These are phyloP conservation scores for Globisporangium cystogenes DNA, from an alignment of 352 stramenopile species.

Conservation along the genomic window DNA sequence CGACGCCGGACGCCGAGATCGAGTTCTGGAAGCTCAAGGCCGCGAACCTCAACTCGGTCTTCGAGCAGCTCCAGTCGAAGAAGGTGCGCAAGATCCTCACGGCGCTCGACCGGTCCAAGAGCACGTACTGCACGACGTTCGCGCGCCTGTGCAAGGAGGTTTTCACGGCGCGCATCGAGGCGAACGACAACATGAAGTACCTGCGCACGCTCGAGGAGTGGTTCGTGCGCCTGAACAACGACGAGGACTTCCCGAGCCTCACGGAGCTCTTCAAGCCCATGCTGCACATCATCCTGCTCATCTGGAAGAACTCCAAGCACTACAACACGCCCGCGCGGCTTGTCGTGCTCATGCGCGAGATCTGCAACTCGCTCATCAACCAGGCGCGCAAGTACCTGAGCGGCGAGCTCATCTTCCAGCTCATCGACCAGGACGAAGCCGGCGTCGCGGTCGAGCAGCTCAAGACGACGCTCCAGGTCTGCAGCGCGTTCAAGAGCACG, in stretches of 20 bases:
- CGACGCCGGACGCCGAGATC: constrained; percentile 97
- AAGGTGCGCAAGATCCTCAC: constrained; percentile 94
- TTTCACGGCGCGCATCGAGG: constrained; percentile 94
- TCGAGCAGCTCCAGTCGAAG: constrained; percentile 92
- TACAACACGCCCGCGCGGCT: constrained; percentile 97
- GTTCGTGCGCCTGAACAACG: constrained; percentile 95
- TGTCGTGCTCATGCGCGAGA: constrained; percentile 97
- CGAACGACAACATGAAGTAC: constrained; percentile 99
- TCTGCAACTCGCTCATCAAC: constrained; percentile 97
- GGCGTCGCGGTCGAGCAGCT: constrained; percentile 93
- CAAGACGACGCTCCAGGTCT: constrained; percentile 92
- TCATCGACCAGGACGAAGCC: constrained; percentile 97
- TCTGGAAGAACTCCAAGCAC: constrained; percentile 99
- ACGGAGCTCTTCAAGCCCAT: constrained; percentile 97
- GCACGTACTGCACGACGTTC: constrained; percentile 96
- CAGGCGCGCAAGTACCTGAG: constrained; percentile 91
- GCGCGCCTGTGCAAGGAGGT: constrained; percentile 96
- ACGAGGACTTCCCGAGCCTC: constrained; percentile 92
- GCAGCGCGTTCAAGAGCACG: constrained; percentile 96
- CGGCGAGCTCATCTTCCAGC: constrained; percentile 93
- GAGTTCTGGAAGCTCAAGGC: constrained; percentile 98
- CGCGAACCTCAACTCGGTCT: constrained; percentile 94
- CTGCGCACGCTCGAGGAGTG: constrained; percentile 95
- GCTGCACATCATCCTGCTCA: constrained; percentile 97
- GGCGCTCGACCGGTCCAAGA: constrained; percentile 93